A percentile compares a stretch with the other conserved stretches of the same genome.
phyloP scores from a whole-genome alignment of 441 rosid genomes.

The Mallotus repandus region DNA sequence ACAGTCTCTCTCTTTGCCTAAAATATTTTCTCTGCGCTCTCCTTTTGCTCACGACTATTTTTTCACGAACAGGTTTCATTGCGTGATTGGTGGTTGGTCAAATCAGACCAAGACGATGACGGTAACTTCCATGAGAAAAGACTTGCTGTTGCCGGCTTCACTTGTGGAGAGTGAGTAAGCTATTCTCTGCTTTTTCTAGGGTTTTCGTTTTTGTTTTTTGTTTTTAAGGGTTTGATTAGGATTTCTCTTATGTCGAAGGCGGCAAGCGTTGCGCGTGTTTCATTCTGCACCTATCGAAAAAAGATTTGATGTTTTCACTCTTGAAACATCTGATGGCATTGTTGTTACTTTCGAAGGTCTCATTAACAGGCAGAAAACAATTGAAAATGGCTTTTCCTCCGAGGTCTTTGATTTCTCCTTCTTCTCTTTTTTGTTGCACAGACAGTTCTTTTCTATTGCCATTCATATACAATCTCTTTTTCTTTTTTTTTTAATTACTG shows the following conservation, averaged over 20 bases:
- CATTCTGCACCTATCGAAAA: slow-evolving; percentile 64
- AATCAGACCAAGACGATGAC: slow-evolving; percentile 38
- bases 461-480: too few species aligned
- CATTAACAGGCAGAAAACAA: slow-evolving; percentile 45
- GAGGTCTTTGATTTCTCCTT: slow-evolving; percentile 38
- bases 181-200: neutral
- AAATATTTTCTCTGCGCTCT: too few species aligned
- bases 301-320: slow-evolving; percentile 51
- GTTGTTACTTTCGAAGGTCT: slow-evolving; percentile 51
- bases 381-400: slow-evolving; percentile 53
- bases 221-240: neutral
- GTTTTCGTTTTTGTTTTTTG: neutral
- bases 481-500: too few species aligned
- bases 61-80: slow-evolving; percentile 50
- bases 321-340: slow-evolving; percentile 62
- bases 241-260: slow-evolving; percentile 24
- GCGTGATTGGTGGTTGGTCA: slow-evolving; percentile 78
- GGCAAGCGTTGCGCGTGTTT: slow-evolving; percentile 48
- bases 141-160: slow-evolving; percentile 68
- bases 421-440: too few species aligned
- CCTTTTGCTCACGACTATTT: neutral
- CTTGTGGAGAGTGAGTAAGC: slow-evolving; percentile 43
- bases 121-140: slow-evolving; percentile 39
- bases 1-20: too few species aligned
- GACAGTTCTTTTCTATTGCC: too few species aligned